A percentile compares a stretch with the other conserved stretches of the same genome.
phyloP scores from a whole-genome alignment of 169 alveolate species.

The Ichthyophthirius multifiliis region DNA sequence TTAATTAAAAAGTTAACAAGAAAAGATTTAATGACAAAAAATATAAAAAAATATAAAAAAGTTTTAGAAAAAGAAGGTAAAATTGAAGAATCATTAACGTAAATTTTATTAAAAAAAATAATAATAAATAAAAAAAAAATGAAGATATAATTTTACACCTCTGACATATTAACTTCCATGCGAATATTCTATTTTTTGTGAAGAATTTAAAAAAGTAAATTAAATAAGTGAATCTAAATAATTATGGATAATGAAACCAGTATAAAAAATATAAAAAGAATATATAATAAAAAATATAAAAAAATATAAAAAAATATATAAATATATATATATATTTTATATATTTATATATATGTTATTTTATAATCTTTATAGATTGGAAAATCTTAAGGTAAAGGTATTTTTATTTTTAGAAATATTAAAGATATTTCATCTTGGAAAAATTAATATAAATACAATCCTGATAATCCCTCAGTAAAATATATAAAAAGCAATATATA shows the following conservation, averaged over 20 bases:
- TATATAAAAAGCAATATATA: slow-evolving; percentile 40
- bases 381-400: slow-evolving; percentile 94
- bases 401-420: slow-evolving; percentile 90
- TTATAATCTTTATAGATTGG: too few relatives aligned
- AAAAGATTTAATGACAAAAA: slow-evolving; percentile 88
- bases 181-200: slow-evolving; percentile 92
- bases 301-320: slow-evolving; percentile 21
- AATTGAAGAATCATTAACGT: slow-evolving; percentile 76
- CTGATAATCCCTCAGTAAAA: slow-evolving; percentile 72
- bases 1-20: slow-evolving; percentile 77
- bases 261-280: neutral
- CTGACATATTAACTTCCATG: slow-evolving; percentile 91
- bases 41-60: slow-evolving; percentile 81
- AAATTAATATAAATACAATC: slow-evolving; percentile 74
- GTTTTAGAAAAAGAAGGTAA: slow-evolving; percentile 82
- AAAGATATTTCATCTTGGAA: slow-evolving; percentile 88
- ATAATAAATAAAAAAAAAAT: too few relatives aligned
- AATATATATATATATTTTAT: too few relatives aligned
- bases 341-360: too few relatives aligned
- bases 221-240: slow-evolving; percentile 50
- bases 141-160: slow-evolving; percentile 82
- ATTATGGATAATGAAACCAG: slow-evolving; percentile 96
- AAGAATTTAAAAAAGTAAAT: slow-evolving; percentile 89
- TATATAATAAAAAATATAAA: neutral
- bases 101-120: too few relatives aligned